Base-by-base conservation (phyloP, 225 moss, liverwort and hornwort species). In the Rhytidiadelphus loreus region DNA sequence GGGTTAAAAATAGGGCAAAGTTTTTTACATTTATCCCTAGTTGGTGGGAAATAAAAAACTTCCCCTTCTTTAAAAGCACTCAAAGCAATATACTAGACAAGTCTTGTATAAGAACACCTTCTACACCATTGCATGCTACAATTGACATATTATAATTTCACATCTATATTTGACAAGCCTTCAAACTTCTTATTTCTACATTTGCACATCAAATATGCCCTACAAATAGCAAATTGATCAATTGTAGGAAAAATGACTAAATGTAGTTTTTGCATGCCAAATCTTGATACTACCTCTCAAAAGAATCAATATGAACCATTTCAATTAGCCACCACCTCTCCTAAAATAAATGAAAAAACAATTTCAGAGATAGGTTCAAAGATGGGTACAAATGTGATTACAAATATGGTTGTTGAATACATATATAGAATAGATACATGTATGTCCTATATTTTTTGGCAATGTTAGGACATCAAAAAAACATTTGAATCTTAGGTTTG, bases 391-490 rank as follows among this genome's bases (percentile, higher is more conserved):
- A n/a, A n/a, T n/a, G 13, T 7, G 4, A 12, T 21, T 37, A 37
- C 2, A 6, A 37, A 65, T 37, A n/a, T 12, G 6, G 6, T 66
- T 37, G 4, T 13, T 68, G 13, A 68, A 68, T 22, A 23, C 4
- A 23, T n/a, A 13, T n/a, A 23, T 1, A 0, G 1, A 22, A 22
- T 0, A n/a, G 0, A 22, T 68, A 23, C 12, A 68, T 12, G 4
- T 22, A 7, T n/a, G 13, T 23, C 7, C 12, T 23, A n/a, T 21
- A 6, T n/a, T 23, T n/a, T n/a, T 68, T 22, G 12, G 4, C 12
- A 68, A n/a, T 23, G 4, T 68, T n/a, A 37, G 23, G 22, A 68
- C 0, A 2, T n/a, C 0, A 23, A 0, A n/a, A 66, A 68, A 12
- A 22, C 7, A n/a, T 4, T 4, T 22, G 15, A 61, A 12, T 22